Conservation (phyloP, 2,329 filamentous ascomycete species). For the Colletotrichum tropicicola region DNA sequence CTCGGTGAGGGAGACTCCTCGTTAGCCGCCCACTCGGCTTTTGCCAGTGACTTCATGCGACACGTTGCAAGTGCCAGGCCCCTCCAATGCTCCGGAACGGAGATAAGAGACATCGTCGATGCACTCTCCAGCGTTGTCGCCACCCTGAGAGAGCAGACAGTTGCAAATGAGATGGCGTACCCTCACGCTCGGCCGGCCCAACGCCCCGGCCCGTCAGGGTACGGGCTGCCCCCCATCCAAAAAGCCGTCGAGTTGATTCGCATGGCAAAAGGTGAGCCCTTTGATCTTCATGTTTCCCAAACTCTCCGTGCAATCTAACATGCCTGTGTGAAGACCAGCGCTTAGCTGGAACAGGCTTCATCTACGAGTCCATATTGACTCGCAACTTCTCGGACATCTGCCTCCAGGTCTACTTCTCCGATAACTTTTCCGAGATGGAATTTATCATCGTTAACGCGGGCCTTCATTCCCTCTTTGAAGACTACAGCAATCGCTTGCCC, state of each 20-base stretch:
- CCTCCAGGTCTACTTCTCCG: constrained; percentile 42
- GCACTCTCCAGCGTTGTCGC: constrained; percentile 12
- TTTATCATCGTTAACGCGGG: constrained; percentile 43
- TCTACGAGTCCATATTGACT: constrained; percentile 38
- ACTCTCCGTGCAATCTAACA: not conserved
- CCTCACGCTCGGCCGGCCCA: constrained; percentile 30
- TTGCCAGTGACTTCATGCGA: constrained; percentile 53
- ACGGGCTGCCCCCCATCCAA: constrained; percentile 5
- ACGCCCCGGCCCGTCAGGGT: not conserved
- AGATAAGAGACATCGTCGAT: not conserved
- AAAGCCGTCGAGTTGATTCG: not conserved
- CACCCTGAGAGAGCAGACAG: constrained; percentile 35
- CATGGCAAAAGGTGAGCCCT: not conserved
- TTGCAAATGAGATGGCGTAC: constrained; percentile 35
- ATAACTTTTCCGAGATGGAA: constrained; percentile 39
- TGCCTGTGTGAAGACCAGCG: not conserved
- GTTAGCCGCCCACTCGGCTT: constrained; percentile 53
- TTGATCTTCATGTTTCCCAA: not conserved
- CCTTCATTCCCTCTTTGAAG: constrained; percentile 40
- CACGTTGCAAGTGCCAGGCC: constrained; percentile 40
- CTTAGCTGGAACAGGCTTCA: constrained; percentile 35
- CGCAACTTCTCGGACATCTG: constrained; percentile 41
- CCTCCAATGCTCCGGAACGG: not conserved
- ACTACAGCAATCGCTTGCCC: constrained; percentile 33
- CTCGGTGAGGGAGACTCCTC: constrained; percentile 54